Percentiles rank a stretch among this genome's conserved stretches.
Conservation (phyloP, 2,329 filamentous ascomycete genomes). For the Aspergillus felis region DNA sequence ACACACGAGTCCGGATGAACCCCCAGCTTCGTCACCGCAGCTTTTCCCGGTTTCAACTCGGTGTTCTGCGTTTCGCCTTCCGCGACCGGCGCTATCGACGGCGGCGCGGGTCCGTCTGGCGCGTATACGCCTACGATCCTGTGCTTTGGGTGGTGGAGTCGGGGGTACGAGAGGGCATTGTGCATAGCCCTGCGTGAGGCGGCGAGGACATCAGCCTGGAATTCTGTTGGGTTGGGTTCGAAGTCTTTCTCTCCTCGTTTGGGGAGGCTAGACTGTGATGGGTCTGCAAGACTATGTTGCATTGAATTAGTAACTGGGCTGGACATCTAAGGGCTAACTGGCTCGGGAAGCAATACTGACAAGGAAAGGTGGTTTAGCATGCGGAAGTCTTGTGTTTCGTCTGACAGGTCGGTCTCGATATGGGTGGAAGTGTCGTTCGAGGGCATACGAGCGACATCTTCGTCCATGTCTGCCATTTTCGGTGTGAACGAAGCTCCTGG, state of each 20-base stretch:
- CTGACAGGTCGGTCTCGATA: slow-evolving; percentile 63
- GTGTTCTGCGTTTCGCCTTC: slow-evolving; percentile 12
- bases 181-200: slow-evolving; percentile 85
- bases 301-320: neutral
- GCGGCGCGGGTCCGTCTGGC: slow-evolving; percentile 47
- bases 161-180: slow-evolving; percentile 72
- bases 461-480: slow-evolving; percentile 43
- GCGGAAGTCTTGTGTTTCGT: slow-evolving; percentile 83
- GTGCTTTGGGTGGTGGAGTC: slow-evolving; percentile 67
- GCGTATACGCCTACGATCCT: slow-evolving; percentile 71
- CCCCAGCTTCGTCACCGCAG: slow-evolving; percentile 11
- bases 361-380: slow-evolving; percentile 59
- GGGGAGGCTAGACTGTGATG: slow-evolving; percentile 54
- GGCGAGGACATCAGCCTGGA: slow-evolving; percentile 74
- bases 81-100: slow-evolving; percentile 1
- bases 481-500: neutral
- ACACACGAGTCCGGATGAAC: slow-evolving; percentile 46
- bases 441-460: slow-evolving; percentile 35
- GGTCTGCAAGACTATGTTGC: slow-evolving; percentile 28
- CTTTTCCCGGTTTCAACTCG: slow-evolving; percentile 7
- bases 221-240: slow-evolving; percentile 81
- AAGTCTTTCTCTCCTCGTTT: slow-evolving; percentile 97
- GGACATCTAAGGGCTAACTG: neutral
- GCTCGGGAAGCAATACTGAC: slow-evolving; percentile 23
- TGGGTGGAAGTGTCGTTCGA: slow-evolving; percentile 29